Conservation (phyloP, 1,139 yeast genomes). For the Hyphopichia pseudoburtonii region DNA sequence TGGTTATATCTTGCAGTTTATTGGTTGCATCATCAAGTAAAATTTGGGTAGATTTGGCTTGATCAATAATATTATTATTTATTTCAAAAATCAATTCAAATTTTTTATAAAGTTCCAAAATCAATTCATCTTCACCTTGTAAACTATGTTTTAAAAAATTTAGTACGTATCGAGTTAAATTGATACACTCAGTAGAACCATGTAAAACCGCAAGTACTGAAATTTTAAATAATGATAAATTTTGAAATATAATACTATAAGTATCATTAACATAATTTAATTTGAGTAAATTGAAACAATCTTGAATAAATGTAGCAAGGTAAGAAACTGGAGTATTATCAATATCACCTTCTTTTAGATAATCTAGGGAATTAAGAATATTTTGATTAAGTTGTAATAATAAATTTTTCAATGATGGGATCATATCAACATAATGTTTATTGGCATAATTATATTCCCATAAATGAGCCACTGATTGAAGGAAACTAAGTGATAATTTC, state of each 20-base stretch:
- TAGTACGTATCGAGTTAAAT: constrained; percentile 3
- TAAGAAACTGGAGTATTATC: constrained; percentile 5
- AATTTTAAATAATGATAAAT: constrained; percentile 5
- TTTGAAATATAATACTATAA: constrained; percentile 5
- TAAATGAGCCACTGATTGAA: constrained; percentile 6
- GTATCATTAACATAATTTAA: constrained; percentile 5
- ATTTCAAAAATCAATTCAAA: constrained; percentile 3
- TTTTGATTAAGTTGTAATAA: constrained; percentile 2
- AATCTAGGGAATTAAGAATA: constrained; percentile 3
- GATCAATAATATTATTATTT: constrained; percentile 3
- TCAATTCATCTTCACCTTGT: constrained; percentile 15
- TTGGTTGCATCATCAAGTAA: constrained; percentile 1
- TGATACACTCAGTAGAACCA: constrained; percentile 3
- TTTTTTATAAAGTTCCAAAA: constrained; percentile 12
- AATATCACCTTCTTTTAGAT: constrained; percentile 6
- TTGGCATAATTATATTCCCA: constrained; percentile 10
- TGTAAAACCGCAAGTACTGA: neutral
- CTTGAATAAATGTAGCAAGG: constrained; percentile 6
- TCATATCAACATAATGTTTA: constrained; percentile 5
- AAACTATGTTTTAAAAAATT: constrained; percentile 1
- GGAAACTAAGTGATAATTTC: neutral
- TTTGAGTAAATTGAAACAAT: constrained; percentile 7
- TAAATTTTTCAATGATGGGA: constrained; percentile 2
- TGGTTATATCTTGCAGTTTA: constrained; percentile 4
- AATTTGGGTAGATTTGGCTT: constrained; percentile 1